Conservation (phyloP, 1,284 basidiomycete species). For the Puccinia brachypodii region DNA sequence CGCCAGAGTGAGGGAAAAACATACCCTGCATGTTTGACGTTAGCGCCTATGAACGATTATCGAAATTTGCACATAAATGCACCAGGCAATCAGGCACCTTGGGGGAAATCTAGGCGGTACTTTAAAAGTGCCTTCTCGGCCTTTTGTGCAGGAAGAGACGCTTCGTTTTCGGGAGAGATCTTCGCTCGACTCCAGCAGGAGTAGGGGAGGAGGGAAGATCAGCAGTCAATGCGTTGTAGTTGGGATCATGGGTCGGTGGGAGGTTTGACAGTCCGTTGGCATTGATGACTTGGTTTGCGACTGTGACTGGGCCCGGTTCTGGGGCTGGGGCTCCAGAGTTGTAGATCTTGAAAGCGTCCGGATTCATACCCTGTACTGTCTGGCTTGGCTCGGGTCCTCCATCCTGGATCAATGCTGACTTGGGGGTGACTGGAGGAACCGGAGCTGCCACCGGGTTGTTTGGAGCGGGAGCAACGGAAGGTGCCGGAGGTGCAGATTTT, state of each 20-base stretch:
- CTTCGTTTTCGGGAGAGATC: neutral
- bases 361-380: neutral
- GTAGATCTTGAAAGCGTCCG: neutral
- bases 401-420: neutral
- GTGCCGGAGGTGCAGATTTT: too few relatives aligned
- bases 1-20: too few relatives aligned
- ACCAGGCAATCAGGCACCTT: neutral
- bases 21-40: too few relatives aligned
- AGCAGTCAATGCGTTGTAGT: constrained; percentile 1
- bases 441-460: neutral
- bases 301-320: neutral
- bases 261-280: neutral
- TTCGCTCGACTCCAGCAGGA: constrained; percentile 9
- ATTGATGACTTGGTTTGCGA: neutral
- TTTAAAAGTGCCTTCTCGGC: neutral
- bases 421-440: neutral
- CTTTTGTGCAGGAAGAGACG: constrained; percentile 17
- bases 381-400: neutral
- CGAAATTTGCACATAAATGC: too few relatives aligned
- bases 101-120: neutral
- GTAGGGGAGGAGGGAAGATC: neutral
- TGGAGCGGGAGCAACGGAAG: neutral
- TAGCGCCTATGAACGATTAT: too few relatives aligned
- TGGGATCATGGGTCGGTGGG: constrained; percentile 14
- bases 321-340: neutral